Base-by-base conservation (phyloP, 371 early-diverging fungal genomes). In the Parasitella parasitica region DNA sequence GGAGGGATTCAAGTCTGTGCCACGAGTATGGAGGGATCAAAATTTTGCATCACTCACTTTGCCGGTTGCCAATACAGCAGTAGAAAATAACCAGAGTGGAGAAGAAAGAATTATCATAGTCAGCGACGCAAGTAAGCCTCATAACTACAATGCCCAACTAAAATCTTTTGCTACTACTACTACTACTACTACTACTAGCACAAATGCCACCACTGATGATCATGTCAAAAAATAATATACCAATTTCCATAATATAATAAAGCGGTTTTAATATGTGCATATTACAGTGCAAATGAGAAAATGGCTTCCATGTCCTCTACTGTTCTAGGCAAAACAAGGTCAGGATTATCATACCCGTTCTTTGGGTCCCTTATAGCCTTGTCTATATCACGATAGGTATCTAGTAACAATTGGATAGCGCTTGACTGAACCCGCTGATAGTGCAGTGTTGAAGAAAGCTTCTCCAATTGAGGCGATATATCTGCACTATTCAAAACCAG, bases 291-390 rank as follows among this genome's bases (percentile, higher is more conserved):
- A 62, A 76, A 75, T 0, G 78, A 77, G 55, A 90, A 77, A 22
- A 89, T 80, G 20, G 84, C 88, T 59, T 90, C 91, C 63, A 93
- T 90, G 61, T 93, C 92, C 49, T 86, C 89, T 7, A 91, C 88
- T 9, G 88, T 87, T 43, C 91, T 70, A 37, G 82, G 78, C 24
- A 90, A 69, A 39, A 91, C 84, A 15, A 71, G 72, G 6, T 83
- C 80, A 0, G 91, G 90, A 59, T 85, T 74, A 63, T 84, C 85
- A 70, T 89, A 92, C 30, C 70, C 66, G 64, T 88, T 90, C 16
- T 46, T 69, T 3, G 89, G 90, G 66, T 91, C 86, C 61, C 82
- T 72, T 24, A 91, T 82, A 12, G 81, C 85, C 37, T 74, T 71
- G 41, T 81, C 80, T 12, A 91, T 72, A 1, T 73, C 76, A 39